phyloP scores from a whole-genome alignment of 306 rosid species.

The Cucurbita ficifolia region DNA sequence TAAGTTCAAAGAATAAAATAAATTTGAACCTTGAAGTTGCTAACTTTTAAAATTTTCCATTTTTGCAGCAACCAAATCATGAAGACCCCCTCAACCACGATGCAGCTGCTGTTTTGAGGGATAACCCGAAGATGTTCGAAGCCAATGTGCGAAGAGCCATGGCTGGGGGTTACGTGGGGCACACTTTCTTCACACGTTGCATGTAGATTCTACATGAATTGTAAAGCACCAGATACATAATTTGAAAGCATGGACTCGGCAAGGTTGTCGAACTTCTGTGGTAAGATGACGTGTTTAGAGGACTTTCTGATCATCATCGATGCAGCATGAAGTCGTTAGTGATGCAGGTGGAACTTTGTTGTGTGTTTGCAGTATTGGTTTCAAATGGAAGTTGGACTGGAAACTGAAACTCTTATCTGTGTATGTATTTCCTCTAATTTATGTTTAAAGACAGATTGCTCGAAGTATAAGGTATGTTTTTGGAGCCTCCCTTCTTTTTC shows the following conservation, averaged over 20 bases:
- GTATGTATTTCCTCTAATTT: constrained; percentile 6
- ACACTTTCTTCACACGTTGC: constrained; percentile 35
- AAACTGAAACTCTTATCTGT: constrained; percentile 1
- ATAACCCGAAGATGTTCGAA: constrained; percentile 36
- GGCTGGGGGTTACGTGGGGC: constrained; percentile 49
- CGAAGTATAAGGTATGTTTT: background rate
- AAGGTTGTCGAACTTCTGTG: background rate
- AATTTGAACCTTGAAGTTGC: background rate
- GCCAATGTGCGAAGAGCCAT: constrained; percentile 47
- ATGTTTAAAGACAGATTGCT: background rate
- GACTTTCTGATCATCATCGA: background rate
- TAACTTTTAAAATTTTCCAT: background rate
- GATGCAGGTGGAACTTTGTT: constrained; percentile 17
- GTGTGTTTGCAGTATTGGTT: constrained; percentile 20
- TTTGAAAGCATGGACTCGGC: background rate
- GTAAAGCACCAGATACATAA: background rate
- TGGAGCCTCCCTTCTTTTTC: constrained; percentile 1
- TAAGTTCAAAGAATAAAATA: background rate
- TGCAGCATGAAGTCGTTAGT: background rate
- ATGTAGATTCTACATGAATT: constrained; percentile 11
- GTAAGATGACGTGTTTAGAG: background rate
- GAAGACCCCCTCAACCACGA: constrained; percentile 47
- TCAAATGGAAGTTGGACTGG: constrained; percentile 5
- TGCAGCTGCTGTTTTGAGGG: constrained; percentile 42
- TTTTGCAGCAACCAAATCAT: constrained; percentile 31